A percentile compares a stretch with the other conserved stretches of the same genome.
These are phyloP conservation scores for Pythium brachiatum DNA, from an alignment of 352 stramenopile genomes.

Conservation along the genomic window DNA sequence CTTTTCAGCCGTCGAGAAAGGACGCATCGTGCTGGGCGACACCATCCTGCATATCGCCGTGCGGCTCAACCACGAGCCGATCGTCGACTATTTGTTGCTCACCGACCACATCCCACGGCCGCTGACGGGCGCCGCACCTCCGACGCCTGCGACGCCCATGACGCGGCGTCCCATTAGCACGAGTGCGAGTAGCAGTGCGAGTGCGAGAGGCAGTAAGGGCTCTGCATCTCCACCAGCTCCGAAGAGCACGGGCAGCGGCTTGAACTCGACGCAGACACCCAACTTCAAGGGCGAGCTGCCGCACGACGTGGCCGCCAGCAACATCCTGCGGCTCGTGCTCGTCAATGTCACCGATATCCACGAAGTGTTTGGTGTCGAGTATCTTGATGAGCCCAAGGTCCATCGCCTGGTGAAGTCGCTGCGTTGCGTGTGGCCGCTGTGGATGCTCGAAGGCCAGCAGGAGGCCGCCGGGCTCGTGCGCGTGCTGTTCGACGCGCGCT, in stretches of 20 bases:
- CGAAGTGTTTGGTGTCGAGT: slow-evolving; percentile 57
- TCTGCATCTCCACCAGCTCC: neutral
- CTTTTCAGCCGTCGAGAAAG: slow-evolving; percentile 55
- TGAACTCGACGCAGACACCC: slow-evolving; percentile 45
- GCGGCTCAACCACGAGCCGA: slow-evolving; percentile 40
- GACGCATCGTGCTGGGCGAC: slow-evolving; percentile 59
- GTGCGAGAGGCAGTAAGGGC: neutral
- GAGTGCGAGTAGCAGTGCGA: neutral
- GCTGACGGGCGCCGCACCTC: neutral
- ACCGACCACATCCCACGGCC: slow-evolving; percentile 35
- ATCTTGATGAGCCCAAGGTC: slow-evolving; percentile 56
- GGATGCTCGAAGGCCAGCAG: slow-evolving; percentile 70
- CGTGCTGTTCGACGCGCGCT: slow-evolving; percentile 58
- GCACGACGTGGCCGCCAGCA: slow-evolving; percentile 37
- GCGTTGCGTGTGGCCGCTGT: slow-evolving; percentile 63
- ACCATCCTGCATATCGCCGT: slow-evolving; percentile 73
- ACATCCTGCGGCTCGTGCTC: slow-evolving; percentile 46
- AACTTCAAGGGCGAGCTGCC: slow-evolving; percentile 69
- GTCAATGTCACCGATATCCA: slow-evolving; percentile 58
- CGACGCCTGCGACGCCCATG: slow-evolving; percentile 5
- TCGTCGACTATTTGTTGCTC: slow-evolving; percentile 68
- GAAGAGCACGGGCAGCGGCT: slow-evolving; percentile 20
- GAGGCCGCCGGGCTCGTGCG: slow-evolving; percentile 59
- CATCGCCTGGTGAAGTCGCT: slow-evolving; percentile 59
- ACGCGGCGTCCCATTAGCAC: slow-evolving; percentile 8